Percentiles rank a stretch among this genome's conserved stretches.
Conservation (phyloP, 768 basidiomycete species). For the Boletus subparvulus region DNA sequence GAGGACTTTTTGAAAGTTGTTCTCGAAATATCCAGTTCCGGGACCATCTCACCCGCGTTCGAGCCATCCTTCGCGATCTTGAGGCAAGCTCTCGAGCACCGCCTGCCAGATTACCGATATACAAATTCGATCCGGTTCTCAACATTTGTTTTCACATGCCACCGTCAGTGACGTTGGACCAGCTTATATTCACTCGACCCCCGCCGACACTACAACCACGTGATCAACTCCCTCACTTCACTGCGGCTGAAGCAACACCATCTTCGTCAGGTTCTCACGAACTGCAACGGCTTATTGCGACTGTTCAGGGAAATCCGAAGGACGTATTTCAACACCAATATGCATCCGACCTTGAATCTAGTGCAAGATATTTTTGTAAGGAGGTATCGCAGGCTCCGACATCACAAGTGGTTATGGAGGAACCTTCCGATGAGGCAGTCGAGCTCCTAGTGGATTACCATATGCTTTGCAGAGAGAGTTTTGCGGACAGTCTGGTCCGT, state of each 20-base stretch:
- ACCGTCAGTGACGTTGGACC: not conserved
- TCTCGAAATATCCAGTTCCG: not conserved
- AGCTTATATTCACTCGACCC: not conserved
- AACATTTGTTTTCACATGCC: not conserved
- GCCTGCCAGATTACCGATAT: not conserved
- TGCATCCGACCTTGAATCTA: not conserved
- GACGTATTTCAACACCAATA: not conserved
- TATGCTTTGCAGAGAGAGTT: not conserved
- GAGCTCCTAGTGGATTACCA: not conserved
- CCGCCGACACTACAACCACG: not conserved
- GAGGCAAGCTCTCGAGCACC: not conserved
- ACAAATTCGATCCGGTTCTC: not conserved
- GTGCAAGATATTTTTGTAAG: not conserved
- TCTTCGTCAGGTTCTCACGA: not conserved
- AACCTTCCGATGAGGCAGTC: not conserved
- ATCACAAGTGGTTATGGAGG: not conserved
- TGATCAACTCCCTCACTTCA: not conserved
- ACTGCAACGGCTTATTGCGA: conserved; percentile 1
- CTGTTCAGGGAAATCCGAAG: not conserved
- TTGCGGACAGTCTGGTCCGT: not conserved
- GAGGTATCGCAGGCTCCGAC: not conserved
- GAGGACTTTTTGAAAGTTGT: not conserved
- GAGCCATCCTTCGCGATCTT: not conserved
- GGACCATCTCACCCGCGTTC: not conserved
- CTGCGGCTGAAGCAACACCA: not conserved